Base-by-base conservation (phyloP, 805 yeast genomes). In the Starmerella tilneyi region DNA sequence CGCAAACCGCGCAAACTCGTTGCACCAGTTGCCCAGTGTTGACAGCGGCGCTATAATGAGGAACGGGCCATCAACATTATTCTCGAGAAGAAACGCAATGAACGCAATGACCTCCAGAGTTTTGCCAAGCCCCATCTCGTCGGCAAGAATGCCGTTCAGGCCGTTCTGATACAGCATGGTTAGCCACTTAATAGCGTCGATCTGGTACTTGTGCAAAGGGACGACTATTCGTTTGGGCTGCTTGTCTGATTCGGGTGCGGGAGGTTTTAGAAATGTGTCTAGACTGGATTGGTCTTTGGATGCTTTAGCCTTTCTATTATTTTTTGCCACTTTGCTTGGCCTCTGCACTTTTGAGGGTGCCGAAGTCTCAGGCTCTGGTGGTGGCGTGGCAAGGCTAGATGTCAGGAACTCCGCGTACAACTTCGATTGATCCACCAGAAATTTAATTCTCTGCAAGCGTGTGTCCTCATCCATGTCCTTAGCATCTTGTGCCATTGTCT, bases 121-220 rank as follows among this genome's bases (percentile, higher is more conserved):
- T 60, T 89, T 89, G 1, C 98, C 98, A 21, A 89, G 67, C 0
- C 97, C 97, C 98, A 89, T 89, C 62, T 89, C 97, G 64, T 92
- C 97, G 0, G 97, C 97, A 17, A 92, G 66, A 28, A 92, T 88
- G 2, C 97, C 98, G 61, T 89, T 89, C 23, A 89, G 68, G 0
- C 97, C 98, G 62, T 89, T 92, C 59, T 88, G 94, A 60, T 82
- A 92, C 21, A 89, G 64, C 0, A 95, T 81, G 12, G 80, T 73
- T 33, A 92, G 65, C 97, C 97, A 89, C 52, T 84, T 86, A 46
- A 89, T 71, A 1, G 97, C 98, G 45, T 82, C 86, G 16, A 84
- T 61, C 63, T 89, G 98, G 59, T 92, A 86, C 23, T 78, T 81
- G 57, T 85, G 84, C 70, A 89, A 67, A 0, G 58, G 57, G 24